Percentiles rank a stretch among this genome's conserved stretches.
Evolutionary conservation across 1,284 basidiomycete genomes (phyloP).

Genomic region (Earliella scabrosa): DNA sequence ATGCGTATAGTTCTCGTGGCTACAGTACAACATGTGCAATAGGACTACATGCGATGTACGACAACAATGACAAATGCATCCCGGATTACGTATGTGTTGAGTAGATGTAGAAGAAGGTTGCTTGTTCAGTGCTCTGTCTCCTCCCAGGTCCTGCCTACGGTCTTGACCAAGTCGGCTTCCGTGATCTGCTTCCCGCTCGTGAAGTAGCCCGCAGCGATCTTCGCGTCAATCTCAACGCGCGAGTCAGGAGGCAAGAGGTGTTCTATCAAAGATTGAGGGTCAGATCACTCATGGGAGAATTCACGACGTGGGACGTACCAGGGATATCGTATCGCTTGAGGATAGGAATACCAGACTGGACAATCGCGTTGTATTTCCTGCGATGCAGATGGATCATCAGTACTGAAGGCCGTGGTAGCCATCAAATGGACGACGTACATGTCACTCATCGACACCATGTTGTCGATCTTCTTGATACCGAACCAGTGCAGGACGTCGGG

Average conservation of each 20-base stretch:
- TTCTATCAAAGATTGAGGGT: constrained; percentile 43
- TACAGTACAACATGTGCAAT: constrained; percentile 15
- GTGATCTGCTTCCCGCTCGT: constrained; percentile 78
- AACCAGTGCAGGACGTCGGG: constrained; percentile 95
- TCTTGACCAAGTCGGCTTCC: constrained; percentile 79
- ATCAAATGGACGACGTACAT: constrained; percentile 52
- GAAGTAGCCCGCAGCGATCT: constrained; percentile 94
- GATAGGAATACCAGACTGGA: constrained; percentile 87
- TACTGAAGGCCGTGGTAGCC: too few relatives aligned
- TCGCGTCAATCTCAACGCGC: constrained; percentile 94
- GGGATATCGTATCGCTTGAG: constrained; percentile 85
- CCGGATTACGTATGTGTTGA: too few relatives aligned
- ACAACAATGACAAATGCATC: background rate
- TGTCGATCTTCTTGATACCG: constrained; percentile 88
- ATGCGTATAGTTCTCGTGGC: constrained; percentile 1
- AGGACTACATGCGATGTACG: constrained; percentile 14
- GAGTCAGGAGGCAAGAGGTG: constrained; percentile 90
- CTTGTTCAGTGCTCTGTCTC: constrained; percentile 77
- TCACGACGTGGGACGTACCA: constrained; percentile 46
- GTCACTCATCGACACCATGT: constrained; percentile 93
- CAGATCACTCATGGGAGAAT: too few relatives aligned
- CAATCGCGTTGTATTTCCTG: constrained; percentile 95
- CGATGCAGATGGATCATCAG: background rate
- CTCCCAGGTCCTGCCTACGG: constrained; percentile 90
- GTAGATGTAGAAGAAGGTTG: too few relatives aligned